Conservation (phyloP, 2,329 filamentous ascomycete genomes). For the Coniella vitis region DNA sequence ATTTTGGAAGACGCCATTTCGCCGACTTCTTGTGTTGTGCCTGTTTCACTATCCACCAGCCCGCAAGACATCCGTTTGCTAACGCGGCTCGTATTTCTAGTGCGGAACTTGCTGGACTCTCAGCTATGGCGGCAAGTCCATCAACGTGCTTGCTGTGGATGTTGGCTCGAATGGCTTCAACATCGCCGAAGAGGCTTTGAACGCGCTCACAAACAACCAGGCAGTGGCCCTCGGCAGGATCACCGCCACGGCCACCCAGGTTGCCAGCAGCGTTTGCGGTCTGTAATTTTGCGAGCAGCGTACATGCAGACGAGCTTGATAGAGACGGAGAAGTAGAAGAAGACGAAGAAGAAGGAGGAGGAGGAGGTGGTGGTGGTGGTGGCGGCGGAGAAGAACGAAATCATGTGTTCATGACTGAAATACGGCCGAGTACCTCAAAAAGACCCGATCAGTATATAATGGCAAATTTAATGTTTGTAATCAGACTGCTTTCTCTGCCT, state of each 20-base stretch:
- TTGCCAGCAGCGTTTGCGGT: slow-evolving; percentile 36
- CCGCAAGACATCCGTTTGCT: background rate
- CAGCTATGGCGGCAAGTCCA: slow-evolving; percentile 41
- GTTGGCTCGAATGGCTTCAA: slow-evolving; percentile 45
- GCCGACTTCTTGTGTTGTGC: background rate
- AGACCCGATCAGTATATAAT: no score
- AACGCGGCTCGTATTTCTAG: slow-evolving; percentile 18
- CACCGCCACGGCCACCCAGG: slow-evolving; percentile 40
- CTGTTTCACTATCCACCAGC: background rate
- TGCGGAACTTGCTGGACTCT: slow-evolving; percentile 56
- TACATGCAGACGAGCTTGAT: no score
- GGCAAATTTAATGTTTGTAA: no score
- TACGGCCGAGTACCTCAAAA: no score
- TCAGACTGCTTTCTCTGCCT: no score
- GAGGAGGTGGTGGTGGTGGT: no score
- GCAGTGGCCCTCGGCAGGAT: slow-evolving; percentile 44
- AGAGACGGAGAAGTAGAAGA: background rate
- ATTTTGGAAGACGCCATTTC: no score
- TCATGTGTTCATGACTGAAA: no score
- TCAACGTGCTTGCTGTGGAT: slow-evolving; percentile 53
- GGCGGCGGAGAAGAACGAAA: no score
- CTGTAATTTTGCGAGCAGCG: no score
- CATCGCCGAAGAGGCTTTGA: slow-evolving; percentile 49
- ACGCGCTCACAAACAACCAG: slow-evolving; percentile 46
- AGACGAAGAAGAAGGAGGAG: background rate